phyloP scores from a whole-genome alignment of 2,329 filamentous ascomycete genomes.

The Trichothecium sympodiale region DNA sequence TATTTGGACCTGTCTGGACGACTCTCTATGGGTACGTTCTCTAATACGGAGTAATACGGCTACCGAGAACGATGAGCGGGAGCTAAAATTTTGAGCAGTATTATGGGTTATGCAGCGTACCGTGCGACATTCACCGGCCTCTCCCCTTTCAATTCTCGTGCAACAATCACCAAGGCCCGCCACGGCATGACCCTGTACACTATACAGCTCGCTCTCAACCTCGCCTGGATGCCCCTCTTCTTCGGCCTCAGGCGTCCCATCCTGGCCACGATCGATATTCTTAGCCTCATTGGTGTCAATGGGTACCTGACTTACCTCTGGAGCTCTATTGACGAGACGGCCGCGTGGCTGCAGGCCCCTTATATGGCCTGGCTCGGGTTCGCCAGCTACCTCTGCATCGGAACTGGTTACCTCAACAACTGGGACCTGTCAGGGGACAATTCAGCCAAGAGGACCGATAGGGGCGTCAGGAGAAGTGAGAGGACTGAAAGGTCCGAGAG shows the following conservation, averaged over 20 bases:
- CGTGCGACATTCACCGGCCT: slow-evolving; percentile 58
- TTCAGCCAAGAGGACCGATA: too few relatives aligned
- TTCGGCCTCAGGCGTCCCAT: slow-evolving; percentile 66
- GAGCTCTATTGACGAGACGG: slow-evolving; percentile 59
- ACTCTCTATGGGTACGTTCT: slow-evolving; percentile 43
- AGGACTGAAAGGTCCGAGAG: too few relatives aligned
- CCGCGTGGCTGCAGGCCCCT: slow-evolving; percentile 65
- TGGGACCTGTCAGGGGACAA: slow-evolving; percentile 43
- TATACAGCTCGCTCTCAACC: slow-evolving; percentile 73
- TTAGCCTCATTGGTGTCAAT: slow-evolving; percentile 60
- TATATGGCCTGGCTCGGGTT: slow-evolving; percentile 83
- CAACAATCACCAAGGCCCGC: slow-evolving; percentile 47
- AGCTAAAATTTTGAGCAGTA: too few relatives aligned
- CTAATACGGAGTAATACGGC: too few relatives aligned
- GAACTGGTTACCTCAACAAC: slow-evolving; percentile 55
- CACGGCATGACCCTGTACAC: slow-evolving; percentile 73
- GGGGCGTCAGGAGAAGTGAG: too few relatives aligned
- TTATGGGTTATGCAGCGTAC: slow-evolving; percentile 86
- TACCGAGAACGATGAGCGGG: too few relatives aligned
- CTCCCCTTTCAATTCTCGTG: slow-evolving; percentile 40
- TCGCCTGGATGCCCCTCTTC: slow-evolving; percentile 89
- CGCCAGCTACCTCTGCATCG: slow-evolving; percentile 72
- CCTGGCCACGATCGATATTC: slow-evolving; percentile 64
- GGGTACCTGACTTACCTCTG: slow-evolving; percentile 67
- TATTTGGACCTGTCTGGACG: slow-evolving; percentile 58